Base-by-base conservation (phyloP, 2,329 filamentous ascomycete genomes). In the Aplosporella prunicola region DNA sequence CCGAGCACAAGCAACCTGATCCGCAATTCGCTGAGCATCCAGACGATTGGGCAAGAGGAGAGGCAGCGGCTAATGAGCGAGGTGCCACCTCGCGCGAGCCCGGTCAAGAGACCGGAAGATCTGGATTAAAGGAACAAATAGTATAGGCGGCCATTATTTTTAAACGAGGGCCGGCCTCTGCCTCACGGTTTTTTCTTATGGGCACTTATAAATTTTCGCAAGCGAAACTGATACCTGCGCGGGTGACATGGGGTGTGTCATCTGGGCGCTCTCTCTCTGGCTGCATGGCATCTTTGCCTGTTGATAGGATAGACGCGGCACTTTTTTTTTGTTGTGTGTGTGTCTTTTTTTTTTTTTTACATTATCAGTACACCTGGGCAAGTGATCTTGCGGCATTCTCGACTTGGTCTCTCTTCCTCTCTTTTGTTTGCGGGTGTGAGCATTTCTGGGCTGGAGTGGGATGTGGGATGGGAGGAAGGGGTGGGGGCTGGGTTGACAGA, bases 51-150 rank as follows among this genome's bases (percentile, higher is more conserved):
- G 4, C 46, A 41, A 5, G 39, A 41, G 25, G 47, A 49, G 17
- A 28, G 43, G 20, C 36, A 29, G 20, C 41, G 41, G n/a, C 16
- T 45, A 38, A 29, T 34, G 29, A 34, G 28, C 17, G 56, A 58
- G 23, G 54, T 48, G 20, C 48, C 53, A 7, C 24, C 31, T 30
- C 24, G 48, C 51, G 9, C 44, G 56, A 42, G 45, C 52, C 63
- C 64, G n/a, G 47, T 61, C 16, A 68, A 67, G 51, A 51, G 64
- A 39, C 63, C 63, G 5, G 63, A 66, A 41, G 57, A 68, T 52
- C 37, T 66, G 39, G 63, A 67, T 38, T 62, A 54, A 36, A 9
- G 4, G 26, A 10, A 23, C 14, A 25, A n/a, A 35, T 9, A 28
- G 25, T 15, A 28, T n/a, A n/a, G n/a, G 25, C 3, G 16, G 25